Percentiles rank a stretch among this genome's conserved stretches.
Evolutionary conservation across 2,329 filamentous ascomycete species (phyloP).

Genomic region (Chaetomium sp.): DNA sequence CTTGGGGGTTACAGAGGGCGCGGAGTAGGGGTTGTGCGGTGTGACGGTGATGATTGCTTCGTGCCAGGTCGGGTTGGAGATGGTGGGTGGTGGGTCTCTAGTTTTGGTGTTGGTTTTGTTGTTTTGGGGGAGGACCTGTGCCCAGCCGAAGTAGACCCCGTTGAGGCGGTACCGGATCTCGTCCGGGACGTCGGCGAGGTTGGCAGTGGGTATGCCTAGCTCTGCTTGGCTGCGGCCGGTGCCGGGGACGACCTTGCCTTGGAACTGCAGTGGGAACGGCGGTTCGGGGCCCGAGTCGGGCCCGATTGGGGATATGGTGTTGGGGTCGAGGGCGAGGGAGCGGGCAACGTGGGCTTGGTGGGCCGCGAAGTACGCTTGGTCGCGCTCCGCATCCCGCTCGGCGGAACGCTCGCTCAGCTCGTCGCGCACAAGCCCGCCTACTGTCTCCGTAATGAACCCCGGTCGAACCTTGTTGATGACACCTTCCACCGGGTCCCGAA

Average conservation of each 20-base stretch:
- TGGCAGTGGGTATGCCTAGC: constrained; percentile 56
- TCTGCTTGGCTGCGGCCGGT: constrained; percentile 46
- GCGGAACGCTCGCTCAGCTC: constrained; percentile 35
- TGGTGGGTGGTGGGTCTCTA: background rate
- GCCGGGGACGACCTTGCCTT: constrained; percentile 51
- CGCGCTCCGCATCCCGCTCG: constrained; percentile 27
- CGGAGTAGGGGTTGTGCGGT: constrained; percentile 48
- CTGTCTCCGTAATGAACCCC: constrained; percentile 44
- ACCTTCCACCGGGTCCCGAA: constrained; percentile 47
- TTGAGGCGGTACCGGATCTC: constrained; percentile 56
- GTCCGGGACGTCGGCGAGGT: constrained; percentile 54
- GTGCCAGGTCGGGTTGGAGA: constrained; percentile 49
- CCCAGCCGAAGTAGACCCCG: constrained; percentile 69
- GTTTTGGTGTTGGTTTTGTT: background rate
- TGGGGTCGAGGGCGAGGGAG: constrained; percentile 13
- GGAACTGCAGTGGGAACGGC: constrained; percentile 58
- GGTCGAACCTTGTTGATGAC: constrained; percentile 45
- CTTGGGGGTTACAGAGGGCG: constrained; percentile 50
- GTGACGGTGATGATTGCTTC: constrained; percentile 61
- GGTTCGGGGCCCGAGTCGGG: constrained; percentile 53
- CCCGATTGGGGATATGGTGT: constrained; percentile 41
- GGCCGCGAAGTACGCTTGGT: constrained; percentile 12
- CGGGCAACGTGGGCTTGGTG: constrained; percentile 23
- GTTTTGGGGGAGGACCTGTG: constrained; percentile 40
- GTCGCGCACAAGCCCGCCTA: constrained; percentile 46